Conservation (phyloP, 1,139 yeast genomes). For the Saccharomyces hybrid region DNA sequence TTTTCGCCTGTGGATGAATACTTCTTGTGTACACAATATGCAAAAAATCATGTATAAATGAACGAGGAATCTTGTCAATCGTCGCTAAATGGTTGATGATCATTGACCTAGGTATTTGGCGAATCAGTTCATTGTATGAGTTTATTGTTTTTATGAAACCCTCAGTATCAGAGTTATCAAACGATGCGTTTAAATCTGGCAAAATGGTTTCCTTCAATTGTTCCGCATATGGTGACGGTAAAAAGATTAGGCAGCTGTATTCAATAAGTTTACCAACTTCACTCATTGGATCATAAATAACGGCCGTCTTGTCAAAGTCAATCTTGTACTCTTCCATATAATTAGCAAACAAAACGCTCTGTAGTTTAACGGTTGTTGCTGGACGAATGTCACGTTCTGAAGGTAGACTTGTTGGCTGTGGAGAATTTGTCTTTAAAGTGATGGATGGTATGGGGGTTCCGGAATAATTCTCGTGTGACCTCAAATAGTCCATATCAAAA, state of each 20-base stretch:
- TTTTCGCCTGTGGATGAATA: slow-evolving; percentile 66
- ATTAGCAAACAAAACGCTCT: slow-evolving; percentile 26
- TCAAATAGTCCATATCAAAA: slow-evolving; percentile 15
- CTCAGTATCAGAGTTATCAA: slow-evolving; percentile 34
- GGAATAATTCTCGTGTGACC: slow-evolving; percentile 2
- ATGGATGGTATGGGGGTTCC: slow-evolving; percentile 14
- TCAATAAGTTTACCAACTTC: slow-evolving; percentile 62
- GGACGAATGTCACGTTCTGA: neutral
- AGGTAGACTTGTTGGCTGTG: neutral
- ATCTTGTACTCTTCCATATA: slow-evolving; percentile 29
- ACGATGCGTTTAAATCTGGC: slow-evolving; percentile 39
- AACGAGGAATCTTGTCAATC: slow-evolving; percentile 44
- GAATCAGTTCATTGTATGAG: slow-evolving; percentile 38
- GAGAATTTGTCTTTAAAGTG: slow-evolving; percentile 13
- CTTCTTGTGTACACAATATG: slow-evolving; percentile 68
- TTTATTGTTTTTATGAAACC: slow-evolving; percentile 33
- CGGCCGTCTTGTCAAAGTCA: slow-evolving; percentile 18
- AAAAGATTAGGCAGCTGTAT: slow-evolving; percentile 37
- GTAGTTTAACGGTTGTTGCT: slow-evolving; percentile 16
- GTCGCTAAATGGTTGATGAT: slow-evolving; percentile 33
- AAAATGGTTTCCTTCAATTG: slow-evolving; percentile 40
- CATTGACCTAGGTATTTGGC: slow-evolving; percentile 31
- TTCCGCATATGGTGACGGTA: slow-evolving; percentile 40
- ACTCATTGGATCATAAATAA: slow-evolving; percentile 51
- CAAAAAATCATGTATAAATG: slow-evolving; percentile 59